phyloP scores from a whole-genome alignment of 2,329 filamentous ascomycete genomes.

The Aureobasidium sp. region DNA sequence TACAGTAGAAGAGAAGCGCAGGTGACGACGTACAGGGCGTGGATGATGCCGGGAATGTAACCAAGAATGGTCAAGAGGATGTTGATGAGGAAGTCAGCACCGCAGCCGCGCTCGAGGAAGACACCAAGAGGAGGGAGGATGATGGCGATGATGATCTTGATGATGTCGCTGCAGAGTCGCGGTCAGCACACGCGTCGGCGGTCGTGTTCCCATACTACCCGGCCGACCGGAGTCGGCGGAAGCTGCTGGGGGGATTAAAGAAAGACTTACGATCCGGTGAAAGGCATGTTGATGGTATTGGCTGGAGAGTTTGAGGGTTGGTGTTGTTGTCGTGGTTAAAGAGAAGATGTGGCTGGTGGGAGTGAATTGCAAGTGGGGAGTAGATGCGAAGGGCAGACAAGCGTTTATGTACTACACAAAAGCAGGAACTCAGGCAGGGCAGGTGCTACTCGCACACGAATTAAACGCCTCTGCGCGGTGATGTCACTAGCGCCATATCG shows the following conservation, averaged over 20 bases:
- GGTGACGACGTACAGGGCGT: slow-evolving; percentile 70
- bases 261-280: slow-evolving; percentile 49
- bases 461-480: not conserved
- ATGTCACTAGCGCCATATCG: not conserved
- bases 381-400: not conserved
- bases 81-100: slow-evolving; percentile 84
- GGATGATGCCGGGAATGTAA: slow-evolving; percentile 62
- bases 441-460: too few relatives aligned
- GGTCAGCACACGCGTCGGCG: slow-evolving; percentile 18
- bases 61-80: slow-evolving; percentile 75
- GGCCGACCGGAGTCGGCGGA: slow-evolving; percentile 17
- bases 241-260: not conserved
- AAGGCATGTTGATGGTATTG: slow-evolving; percentile 45
- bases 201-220: slow-evolving; percentile 17
- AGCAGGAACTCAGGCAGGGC: too few relatives aligned
- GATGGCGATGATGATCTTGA: slow-evolving; percentile 82
- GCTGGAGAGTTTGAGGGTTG: not conserved
- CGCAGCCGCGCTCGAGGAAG: slow-evolving; percentile 88
- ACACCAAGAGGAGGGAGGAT: slow-evolving; percentile 85
- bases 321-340: not conserved
- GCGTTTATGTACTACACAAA: slow-evolving; percentile 6
- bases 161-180: slow-evolving; percentile 53
- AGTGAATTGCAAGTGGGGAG: not conserved
- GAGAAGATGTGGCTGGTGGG: not conserved
- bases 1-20: not conserved